Base-by-base conservation (phyloP, 2,329 filamentous ascomycete genomes). In the Pyricularia sp. region DNA sequence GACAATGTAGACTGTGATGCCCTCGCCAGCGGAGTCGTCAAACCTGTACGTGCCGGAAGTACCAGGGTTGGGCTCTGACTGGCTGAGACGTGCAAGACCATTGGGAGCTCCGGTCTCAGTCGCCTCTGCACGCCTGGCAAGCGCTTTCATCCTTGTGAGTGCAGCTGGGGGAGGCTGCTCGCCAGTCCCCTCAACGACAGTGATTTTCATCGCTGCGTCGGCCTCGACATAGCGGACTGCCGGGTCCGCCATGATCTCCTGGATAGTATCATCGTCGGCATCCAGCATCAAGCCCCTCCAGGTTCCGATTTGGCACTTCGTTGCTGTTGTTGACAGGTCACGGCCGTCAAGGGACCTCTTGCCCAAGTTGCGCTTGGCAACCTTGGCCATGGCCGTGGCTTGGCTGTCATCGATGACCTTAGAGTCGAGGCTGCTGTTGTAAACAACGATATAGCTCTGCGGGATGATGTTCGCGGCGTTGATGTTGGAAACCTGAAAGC, bases 391-490 rank as follows among this genome's bases (percentile, higher is more conserved):
- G 70, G 85, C 78, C 65, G 74, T 76, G 35, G 76, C 73, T 70
- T 83, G 75, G 72, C 84, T 82, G 62, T 78, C 64, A 12, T 76
- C 73, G 69, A 87, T 80, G 49, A 75, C 75, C 19, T 78, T 78
- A 26, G 79, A 75, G 67, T 75, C 76, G 68, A 79, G 80, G 65
- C 78, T 80, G 68, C 77, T 77, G 73, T 87, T 84, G 77, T 86
- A 88, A 66, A 88, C 84, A 65, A 88, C 84, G 67, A 88, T 87
- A 74, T 86, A 88, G 62, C 78, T 77, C 75, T 83, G 81, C 44
- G 81, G 75, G 62, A 87, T 79, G 66, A 81, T 73, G 69, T 84
- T 75, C 10, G 68, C 68, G 65, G 78, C 79, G 35, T 78, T 73
- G 2, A 78, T 72, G 71, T 86, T 87, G 70, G 75, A 73, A 70